phyloP scores from a whole-genome alignment of 306 rosid species.

The Inga oerstediana region DNA sequence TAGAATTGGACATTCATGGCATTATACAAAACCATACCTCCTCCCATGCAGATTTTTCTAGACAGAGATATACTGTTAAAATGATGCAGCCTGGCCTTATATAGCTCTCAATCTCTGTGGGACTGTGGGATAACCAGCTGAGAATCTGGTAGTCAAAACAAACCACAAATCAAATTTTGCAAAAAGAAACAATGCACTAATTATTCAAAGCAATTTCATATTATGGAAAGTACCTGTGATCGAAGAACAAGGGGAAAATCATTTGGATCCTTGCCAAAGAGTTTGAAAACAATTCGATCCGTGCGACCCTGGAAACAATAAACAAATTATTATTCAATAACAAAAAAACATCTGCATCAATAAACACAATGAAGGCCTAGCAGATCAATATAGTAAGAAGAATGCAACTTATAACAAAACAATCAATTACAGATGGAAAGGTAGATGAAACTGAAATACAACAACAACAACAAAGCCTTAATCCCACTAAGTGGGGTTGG shows the following conservation, averaged over 20 bases:
- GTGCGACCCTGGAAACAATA: conserved; percentile 73
- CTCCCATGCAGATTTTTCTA: conserved; percentile 65
- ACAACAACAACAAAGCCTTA: too few species aligned
- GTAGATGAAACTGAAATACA: conserved; percentile 13
- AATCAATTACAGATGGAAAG: conserved; percentile 13
- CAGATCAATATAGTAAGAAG: neutral
- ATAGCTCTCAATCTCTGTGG: conserved; percentile 85
- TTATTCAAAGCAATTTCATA: conserved; percentile 30
- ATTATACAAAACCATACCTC: conserved; percentile 58
- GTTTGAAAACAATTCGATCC: conserved; percentile 88
- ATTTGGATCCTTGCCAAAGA: conserved; percentile 89
- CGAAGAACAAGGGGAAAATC: conserved; percentile 76
- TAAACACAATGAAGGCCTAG: neutral
- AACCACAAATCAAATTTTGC: conserved; percentile 18
- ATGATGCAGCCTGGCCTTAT: conserved; percentile 87
- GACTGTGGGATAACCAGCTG: conserved; percentile 76
- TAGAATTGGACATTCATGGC: conserved; percentile 14
- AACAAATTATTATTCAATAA: conserved; percentile 19
- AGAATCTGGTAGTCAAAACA: conserved; percentile 54
- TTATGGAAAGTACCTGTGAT: conserved; percentile 58
- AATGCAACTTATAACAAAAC: neutral
- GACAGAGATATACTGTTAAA: conserved; percentile 67
- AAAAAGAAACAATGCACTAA: conserved; percentile 28
- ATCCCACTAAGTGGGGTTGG: too few species aligned
- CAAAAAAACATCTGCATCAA: neutral